Evolutionary conservation across 202 grass and related monocot genomes (phyloP).

Genomic region (Musa balbisiana): DNA sequence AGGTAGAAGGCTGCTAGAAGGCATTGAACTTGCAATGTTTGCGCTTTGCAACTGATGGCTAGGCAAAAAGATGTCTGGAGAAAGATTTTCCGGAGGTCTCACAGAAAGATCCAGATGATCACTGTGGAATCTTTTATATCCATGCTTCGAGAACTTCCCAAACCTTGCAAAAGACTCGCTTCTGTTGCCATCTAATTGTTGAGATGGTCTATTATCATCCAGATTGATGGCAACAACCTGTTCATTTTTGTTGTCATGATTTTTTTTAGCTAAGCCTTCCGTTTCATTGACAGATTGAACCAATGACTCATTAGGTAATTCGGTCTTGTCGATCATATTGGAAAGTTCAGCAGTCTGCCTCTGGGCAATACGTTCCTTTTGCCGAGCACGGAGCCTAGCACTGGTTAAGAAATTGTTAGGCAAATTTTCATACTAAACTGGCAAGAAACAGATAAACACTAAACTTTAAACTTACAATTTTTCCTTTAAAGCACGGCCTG

Average conservation of each 20-base stretch:
- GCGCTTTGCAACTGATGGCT: conserved; percentile 39
- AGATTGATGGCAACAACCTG: conserved; percentile 13
- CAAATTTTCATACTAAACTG: conserved; percentile 22
- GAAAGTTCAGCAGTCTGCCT: conserved; percentile 24
- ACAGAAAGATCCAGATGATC: conserved; percentile 44
- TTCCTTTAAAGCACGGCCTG: conserved; percentile 81
- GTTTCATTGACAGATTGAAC: conserved; percentile 33
- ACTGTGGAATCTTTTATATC: conserved; percentile 47
- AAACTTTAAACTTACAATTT: conserved; percentile 74
- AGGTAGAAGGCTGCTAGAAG: conserved; percentile 56
- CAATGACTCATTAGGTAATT: conserved; percentile 39
- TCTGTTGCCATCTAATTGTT: conserved; percentile 37
- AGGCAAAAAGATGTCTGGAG: conserved; percentile 27
- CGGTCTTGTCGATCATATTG: conserved; percentile 31
- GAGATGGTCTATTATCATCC: conserved; percentile 26
- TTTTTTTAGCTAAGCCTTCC: conserved; percentile 38
- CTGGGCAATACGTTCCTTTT: conserved; percentile 86
- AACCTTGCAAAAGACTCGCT: conserved; percentile 44
- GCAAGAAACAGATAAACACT: conserved; percentile 25
- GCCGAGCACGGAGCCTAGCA: conserved; percentile 78
- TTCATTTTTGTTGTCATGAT: conserved; percentile 31
- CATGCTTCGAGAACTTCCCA: conserved; percentile 43
- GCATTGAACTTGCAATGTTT: conserved; percentile 43
- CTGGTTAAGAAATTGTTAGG: conserved; percentile 50
- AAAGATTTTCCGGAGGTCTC: conserved; percentile 30